Percentiles rank a stretch among this genome's conserved stretches.
Evolutionary conservation across 306 rosid genomes (phyloP).

Genomic region (Hylodesmum podocarpum): DNA sequence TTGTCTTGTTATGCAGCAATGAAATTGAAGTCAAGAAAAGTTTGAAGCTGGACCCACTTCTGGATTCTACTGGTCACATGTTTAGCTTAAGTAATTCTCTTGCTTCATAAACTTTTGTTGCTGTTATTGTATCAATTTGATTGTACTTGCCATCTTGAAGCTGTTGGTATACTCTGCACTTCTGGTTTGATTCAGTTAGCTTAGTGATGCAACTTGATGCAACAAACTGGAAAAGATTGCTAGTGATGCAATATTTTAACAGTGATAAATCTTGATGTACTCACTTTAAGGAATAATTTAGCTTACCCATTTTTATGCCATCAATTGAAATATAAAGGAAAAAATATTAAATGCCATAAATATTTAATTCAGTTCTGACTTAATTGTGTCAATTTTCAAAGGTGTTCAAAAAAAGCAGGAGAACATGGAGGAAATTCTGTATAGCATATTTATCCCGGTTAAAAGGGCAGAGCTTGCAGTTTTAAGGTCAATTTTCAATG

Average conservation of each 20-base stretch:
- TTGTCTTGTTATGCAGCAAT: constrained; percentile 55
- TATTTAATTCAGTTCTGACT: constrained; percentile 21
- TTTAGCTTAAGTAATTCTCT: constrained; percentile 72
- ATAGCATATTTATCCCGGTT: constrained; percentile 65
- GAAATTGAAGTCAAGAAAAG: constrained; percentile 74
- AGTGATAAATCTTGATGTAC: not conserved
- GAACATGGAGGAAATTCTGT: constrained; percentile 52
- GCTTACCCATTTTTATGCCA: not conserved
- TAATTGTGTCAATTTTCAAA: constrained; percentile 41
- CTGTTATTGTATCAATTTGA: not conserved
- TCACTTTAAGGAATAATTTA: constrained; percentile 15
- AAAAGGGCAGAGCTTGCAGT: constrained; percentile 74
- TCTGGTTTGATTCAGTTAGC: not conserved
- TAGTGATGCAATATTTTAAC: not conserved
- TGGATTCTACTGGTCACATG: constrained; percentile 81
- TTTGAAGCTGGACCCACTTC: constrained; percentile 91
- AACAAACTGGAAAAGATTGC: not conserved
- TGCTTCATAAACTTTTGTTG: constrained; percentile 29
- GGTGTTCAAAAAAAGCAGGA: constrained; percentile 74
- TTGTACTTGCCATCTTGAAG: constrained; percentile 2
- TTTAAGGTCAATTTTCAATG: constrained; percentile 71
- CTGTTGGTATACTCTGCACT: not conserved
- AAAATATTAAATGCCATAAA: not conserved
- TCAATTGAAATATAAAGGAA: not conserved
- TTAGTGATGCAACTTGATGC: too few species aligned